Evolutionary conservation across 2,329 filamentous ascomycete species (phyloP).

Genomic region (Cadophora malorum): DNA sequence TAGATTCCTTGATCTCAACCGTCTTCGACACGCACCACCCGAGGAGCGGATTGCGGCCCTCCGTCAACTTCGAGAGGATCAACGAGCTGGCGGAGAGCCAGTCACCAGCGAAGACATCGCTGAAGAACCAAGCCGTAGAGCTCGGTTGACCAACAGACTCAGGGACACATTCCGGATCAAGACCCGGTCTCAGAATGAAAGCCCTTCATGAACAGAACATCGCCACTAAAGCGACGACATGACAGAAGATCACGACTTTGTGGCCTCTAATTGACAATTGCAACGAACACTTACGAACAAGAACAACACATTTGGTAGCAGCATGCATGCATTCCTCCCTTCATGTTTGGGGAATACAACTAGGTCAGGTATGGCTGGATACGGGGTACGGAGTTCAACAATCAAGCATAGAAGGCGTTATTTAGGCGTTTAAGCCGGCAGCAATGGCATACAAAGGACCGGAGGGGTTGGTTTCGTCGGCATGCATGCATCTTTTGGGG

Average conservation of each 20-base stretch:
- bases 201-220: conserved; percentile 10
- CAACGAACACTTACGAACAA: conserved; percentile 16
- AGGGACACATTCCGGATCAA: conserved; percentile 41
- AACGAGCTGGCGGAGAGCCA: conserved; percentile 27
- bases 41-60: conserved; percentile 68
- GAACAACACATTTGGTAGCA: conserved; percentile 5
- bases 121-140: conserved; percentile 40
- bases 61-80: conserved; percentile 54
- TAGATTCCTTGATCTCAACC: conserved; percentile 61
- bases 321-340: background rate
- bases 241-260: background rate
- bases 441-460: background rate
- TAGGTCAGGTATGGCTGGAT: background rate
- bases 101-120: conserved; percentile 26
- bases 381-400: conserved; percentile 4
- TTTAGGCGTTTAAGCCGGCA: background rate
- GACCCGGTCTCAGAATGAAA: conserved; percentile 37
- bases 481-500: background rate
- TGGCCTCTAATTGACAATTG: background rate
- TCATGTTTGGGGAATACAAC: background rate
- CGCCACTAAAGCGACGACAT: background rate
- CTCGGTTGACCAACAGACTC: conserved; percentile 41
- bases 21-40: conserved; percentile 62
- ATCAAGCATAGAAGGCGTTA: conserved; percentile 22
- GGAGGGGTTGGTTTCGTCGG: conserved; percentile 2